Percentiles rank a stretch among this genome's conserved stretches.
Evolutionary conservation across 805 yeast species (phyloP).

Genomic region (Metschnikowia arizonensis): DNA sequence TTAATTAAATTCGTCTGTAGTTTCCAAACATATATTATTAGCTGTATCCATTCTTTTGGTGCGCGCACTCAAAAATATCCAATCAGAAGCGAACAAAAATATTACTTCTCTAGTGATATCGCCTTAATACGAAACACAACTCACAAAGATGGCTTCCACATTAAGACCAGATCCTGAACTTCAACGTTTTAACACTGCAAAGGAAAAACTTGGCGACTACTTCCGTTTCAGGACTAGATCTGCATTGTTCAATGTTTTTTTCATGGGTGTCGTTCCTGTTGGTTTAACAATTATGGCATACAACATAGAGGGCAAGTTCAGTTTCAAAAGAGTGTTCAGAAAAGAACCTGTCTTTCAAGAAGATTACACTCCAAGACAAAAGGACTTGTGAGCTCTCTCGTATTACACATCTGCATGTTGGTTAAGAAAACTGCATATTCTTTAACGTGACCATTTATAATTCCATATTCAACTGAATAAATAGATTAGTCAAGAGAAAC

Average conservation of each 20-base stretch:
- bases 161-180: constrained; percentile 41
- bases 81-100: constrained; percentile 17
- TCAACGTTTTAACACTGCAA: constrained; percentile 40
- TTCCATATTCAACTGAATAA: background rate
- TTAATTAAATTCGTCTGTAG: background rate
- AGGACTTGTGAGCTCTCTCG: constrained; percentile 30
- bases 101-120: background rate
- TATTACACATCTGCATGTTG: background rate
- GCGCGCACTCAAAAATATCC: constrained; percentile 17
- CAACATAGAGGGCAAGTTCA: constrained; percentile 35
- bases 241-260: constrained; percentile 30
- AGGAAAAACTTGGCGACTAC: constrained; percentile 38
- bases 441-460: background rate
- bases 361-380: constrained; percentile 41
- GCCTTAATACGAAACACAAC: background rate
- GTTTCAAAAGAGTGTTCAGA: constrained; percentile 34
- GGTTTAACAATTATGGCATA: constrained; percentile 37
- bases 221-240: constrained; percentile 41
- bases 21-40: background rate
- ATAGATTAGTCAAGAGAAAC: background rate
- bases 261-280: constrained; percentile 38
- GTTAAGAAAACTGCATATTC: background rate
- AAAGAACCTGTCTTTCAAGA: constrained; percentile 31
- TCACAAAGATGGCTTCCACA: constrained; percentile 37
- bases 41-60: constrained; percentile 6